Evolutionary conservation across 495 filamentous ascomycete species (phyloP).

Genomic region (Parathielavia hyrcaniae): DNA sequence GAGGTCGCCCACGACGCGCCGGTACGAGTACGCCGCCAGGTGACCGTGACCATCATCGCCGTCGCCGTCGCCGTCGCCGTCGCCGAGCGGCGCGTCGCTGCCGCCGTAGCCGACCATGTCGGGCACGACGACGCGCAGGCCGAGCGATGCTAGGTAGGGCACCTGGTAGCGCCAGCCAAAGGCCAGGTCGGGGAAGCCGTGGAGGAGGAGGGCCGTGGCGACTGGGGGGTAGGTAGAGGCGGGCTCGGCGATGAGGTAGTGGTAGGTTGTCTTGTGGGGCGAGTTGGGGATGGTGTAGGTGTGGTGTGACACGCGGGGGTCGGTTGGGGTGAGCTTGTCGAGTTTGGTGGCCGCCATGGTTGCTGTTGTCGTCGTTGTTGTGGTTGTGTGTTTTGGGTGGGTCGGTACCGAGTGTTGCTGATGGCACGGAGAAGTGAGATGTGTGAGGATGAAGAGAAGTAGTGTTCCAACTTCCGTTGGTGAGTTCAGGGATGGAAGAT

Average conservation of each 20-base stretch:
- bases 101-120: slow-evolving; percentile 62
- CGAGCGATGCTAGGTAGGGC: slow-evolving; percentile 57
- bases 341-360: slow-evolving; percentile 19
- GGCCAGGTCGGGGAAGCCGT: slow-evolving; percentile 61
- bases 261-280: slow-evolving; percentile 49
- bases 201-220: slow-evolving; percentile 58
- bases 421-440: no score
- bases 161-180: slow-evolving; percentile 81
- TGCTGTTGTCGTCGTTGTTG: background rate
- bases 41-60: no score
- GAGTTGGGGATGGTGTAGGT: slow-evolving; percentile 43
- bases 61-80: no score
- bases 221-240: slow-evolving; percentile 37
- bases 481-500: no score
- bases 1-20: slow-evolving; percentile 61
- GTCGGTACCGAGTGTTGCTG: background rate
- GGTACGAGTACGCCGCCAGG: slow-evolving; percentile 55
- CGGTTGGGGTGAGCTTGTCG: slow-evolving; percentile 58
- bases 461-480: no score
- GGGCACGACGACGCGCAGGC: slow-evolving; percentile 48
- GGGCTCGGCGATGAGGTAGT: slow-evolving; percentile 63
- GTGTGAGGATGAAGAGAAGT: no score
- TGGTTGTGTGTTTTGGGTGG: background rate
- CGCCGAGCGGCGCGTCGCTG: slow-evolving; percentile 52
- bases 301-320: slow-evolving; percentile 58